A percentile compares a stretch with the other conserved stretches of the same genome.
Conservation (phyloP, 139 green algal species). For the Coelastrella sp. region DNA sequence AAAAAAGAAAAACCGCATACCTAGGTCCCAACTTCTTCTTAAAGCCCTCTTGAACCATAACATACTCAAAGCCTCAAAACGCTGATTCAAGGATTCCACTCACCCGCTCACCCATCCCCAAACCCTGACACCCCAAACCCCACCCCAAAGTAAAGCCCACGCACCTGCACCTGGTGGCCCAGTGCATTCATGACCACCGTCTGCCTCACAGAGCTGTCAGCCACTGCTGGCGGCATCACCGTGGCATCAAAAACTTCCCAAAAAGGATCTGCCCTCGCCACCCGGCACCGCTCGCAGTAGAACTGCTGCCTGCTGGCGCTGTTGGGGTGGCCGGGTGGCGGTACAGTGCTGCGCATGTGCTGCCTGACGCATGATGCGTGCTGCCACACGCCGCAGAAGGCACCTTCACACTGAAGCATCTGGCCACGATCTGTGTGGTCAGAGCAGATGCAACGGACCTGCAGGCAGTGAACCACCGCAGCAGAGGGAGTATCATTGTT, state of each 20-base stretch:
- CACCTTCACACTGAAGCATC: conserved; percentile 76
- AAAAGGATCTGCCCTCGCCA: conserved; percentile 77
- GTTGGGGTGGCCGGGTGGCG: too few species aligned
- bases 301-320: conserved; percentile 2
- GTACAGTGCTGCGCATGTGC: not conserved
- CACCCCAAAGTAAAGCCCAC: not conserved
- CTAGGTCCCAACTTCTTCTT: too few species aligned
- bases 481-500: too few species aligned
- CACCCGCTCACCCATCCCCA: not conserved
- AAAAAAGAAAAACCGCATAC: too few species aligned
- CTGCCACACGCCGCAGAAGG: conserved; percentile 79
- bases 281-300: conserved; percentile 73
- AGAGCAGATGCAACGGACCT: conserved; percentile 72
- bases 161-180: not conserved
- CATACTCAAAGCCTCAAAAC: not conserved
- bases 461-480: not conserved
- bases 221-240: conserved; percentile 56
- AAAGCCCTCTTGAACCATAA: not conserved
- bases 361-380: conserved; percentile 67
- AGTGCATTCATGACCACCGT: not conserved
- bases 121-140: not conserved
- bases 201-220: conserved; percentile 44
- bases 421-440: not conserved
- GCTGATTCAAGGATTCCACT: not conserved
- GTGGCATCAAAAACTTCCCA: conserved; percentile 62